Evolutionary conservation across 2,329 filamentous ascomycete genomes (phyloP).

Genomic region (Venturia effusa): DNA sequence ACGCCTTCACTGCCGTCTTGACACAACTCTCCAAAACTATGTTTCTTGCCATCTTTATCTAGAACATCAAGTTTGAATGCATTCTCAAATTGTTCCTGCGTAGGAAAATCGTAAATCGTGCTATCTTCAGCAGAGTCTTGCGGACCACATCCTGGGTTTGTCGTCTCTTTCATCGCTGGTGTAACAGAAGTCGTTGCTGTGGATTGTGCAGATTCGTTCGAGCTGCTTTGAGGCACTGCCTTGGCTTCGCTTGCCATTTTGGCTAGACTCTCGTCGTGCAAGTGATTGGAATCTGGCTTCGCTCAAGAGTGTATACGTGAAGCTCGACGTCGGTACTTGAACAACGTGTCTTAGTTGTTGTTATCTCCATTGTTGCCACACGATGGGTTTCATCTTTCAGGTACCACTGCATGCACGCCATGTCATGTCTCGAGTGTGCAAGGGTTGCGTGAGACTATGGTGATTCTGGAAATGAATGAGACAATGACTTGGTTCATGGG

Average conservation of each 20-base stretch:
- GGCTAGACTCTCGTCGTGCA: neutral
- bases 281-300: neutral
- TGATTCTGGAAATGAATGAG: no score
- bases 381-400: neutral
- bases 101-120: neutral
- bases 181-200: neutral
- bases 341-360: neutral
- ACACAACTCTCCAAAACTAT: neutral
- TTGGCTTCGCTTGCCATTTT: neutral
- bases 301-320: neutral
- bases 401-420: neutral
- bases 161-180: neutral
- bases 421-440: neutral
- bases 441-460: no score
- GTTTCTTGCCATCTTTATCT: neutral
- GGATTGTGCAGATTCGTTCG: neutral
- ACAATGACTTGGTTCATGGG: no score
- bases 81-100: neutral
- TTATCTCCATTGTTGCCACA: neutral
- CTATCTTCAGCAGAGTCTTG: neutral
- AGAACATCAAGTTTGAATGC: conserved; percentile 3
- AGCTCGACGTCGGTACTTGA: neutral
- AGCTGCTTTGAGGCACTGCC: neutral
- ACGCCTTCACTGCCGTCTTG: conserved; percentile 15
- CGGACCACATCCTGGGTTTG: conserved; percentile 5